Evolutionary conservation across 2,329 filamentous ascomycete species (phyloP), one percentile per base, ranked within the genome.

Genomic region (Aspergillus sojae): DNA sequence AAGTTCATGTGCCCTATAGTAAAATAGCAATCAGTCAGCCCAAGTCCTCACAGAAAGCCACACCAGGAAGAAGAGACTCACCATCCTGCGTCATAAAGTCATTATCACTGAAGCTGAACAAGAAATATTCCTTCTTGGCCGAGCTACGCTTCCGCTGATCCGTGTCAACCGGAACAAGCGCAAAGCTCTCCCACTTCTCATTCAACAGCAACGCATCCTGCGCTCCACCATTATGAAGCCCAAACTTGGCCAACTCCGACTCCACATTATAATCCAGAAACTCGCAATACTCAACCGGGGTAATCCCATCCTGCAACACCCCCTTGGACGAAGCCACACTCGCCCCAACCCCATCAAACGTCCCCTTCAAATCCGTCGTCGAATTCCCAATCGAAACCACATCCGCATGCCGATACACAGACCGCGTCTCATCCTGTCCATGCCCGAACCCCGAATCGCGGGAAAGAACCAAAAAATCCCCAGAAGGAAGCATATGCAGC

Each of bases 151-250:
- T 52, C 1, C 34, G 19, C 45, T 66, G 57, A 6, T 41, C 71
- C 59, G 81, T 81, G 68, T 87, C 81, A 7, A 87, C 84, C 1
- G 88, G 88, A 3, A 88, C 82, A 28, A 92, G 73, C 3, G 86
- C 85, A 55, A 93, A 77, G 23, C 85, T 86, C 79, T 93, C 90
- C 90, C 90, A 93, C 73, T 93, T 93, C 81, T 93, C 90, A 70
- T 92, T 92, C 73, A 93, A 72, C 41, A 92, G 76, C 0, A 75
- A 78, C 0, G 77, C 70, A 70, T 90, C 85, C 68, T 89, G 84
- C 0, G 76, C 78, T 0, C 88, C 89, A 3, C 90, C 90, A 68
- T 92, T 92, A 69, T 90, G 88, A 4, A 91, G 75, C 0, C 87
- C 86, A 67, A 92, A 92, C 23, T 86, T 84, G 45, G 81, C 83